Evolutionary conservation across 2,329 filamentous ascomycete species (phyloP).

Genomic region (Ascosphaera aggregata): DNA sequence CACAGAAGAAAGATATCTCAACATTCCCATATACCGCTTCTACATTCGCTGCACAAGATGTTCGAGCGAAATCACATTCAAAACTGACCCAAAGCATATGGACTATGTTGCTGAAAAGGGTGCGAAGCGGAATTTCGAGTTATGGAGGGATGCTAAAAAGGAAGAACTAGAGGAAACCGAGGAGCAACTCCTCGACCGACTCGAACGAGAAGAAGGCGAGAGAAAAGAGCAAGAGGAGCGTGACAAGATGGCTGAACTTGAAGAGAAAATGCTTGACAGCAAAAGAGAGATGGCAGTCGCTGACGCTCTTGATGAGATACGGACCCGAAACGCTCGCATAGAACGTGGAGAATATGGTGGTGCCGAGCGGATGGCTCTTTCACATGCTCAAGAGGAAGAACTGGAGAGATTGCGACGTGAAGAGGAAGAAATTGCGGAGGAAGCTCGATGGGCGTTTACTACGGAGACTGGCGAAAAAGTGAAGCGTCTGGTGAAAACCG

Average conservation of each 20-base stretch:
- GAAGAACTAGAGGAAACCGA: conserved; percentile 48
- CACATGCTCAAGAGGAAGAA: conserved; percentile 21
- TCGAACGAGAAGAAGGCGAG: conserved; percentile 52
- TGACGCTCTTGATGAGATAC: conserved; percentile 85
- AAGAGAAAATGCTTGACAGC: conserved; percentile 80
- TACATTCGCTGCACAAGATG: conserved; percentile 81
- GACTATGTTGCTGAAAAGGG: conserved; percentile 67
- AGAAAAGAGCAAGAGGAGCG: conserved; percentile 43
- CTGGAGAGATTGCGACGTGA: conserved; percentile 43
- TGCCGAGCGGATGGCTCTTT: conserved; percentile 22
- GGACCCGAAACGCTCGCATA: conserved; percentile 70
- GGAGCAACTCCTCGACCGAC: conserved; percentile 61
- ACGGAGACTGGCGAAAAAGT: conserved; percentile 32
- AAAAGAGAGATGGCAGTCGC: conserved; percentile 92
- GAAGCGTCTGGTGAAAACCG: conserved; percentile 28
- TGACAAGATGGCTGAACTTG: conserved; percentile 86
- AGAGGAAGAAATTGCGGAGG: conserved; percentile 52
- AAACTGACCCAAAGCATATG: conserved; percentile 79
- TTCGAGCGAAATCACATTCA: conserved; percentile 69
- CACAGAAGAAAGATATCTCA: conserved; percentile 71
- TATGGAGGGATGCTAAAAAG: conserved; percentile 50
- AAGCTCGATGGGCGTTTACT: conserved; percentile 55
- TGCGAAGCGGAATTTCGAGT: conserved; percentile 81
- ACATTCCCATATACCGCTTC: conserved; percentile 72
- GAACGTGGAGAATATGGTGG: conserved; percentile 51